Conservation (phyloP, 495 filamentous ascomycete species). For the Usnea hakonensis region DNA sequence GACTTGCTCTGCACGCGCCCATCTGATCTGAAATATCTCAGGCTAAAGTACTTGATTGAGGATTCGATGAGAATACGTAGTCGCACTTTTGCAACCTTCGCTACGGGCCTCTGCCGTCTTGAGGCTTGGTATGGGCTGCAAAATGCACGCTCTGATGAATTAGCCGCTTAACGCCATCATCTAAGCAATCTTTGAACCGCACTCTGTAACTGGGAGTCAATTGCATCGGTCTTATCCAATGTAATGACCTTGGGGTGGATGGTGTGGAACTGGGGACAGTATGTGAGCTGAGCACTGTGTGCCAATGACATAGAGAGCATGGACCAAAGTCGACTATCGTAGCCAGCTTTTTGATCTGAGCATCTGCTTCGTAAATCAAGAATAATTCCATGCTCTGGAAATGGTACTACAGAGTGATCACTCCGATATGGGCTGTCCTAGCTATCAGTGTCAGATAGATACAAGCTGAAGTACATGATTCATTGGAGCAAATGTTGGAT, state of each 20-base stretch:
- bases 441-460: background rate
- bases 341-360: background rate
- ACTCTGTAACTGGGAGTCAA: background rate
- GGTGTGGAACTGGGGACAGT: background rate
- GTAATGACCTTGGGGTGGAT: background rate
- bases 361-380: background rate
- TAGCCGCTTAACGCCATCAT: background rate
- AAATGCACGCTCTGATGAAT: background rate
- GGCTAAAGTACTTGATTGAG: background rate
- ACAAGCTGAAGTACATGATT: background rate
- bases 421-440: background rate
- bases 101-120: background rate
- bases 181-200: background rate
- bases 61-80: background rate
- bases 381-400: background rate
- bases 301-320: background rate
- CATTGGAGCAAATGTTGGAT: background rate
- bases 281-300: background rate
- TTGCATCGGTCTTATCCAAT: background rate
- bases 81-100: background rate
- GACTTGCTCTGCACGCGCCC: background rate
- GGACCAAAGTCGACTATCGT: background rate
- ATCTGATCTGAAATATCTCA: background rate
- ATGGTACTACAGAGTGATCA: background rate
- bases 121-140: background rate